Evolutionary conservation across 192 early-diverging fungal genomes (phyloP).

Genomic region (Funneliformis mosseae): DNA sequence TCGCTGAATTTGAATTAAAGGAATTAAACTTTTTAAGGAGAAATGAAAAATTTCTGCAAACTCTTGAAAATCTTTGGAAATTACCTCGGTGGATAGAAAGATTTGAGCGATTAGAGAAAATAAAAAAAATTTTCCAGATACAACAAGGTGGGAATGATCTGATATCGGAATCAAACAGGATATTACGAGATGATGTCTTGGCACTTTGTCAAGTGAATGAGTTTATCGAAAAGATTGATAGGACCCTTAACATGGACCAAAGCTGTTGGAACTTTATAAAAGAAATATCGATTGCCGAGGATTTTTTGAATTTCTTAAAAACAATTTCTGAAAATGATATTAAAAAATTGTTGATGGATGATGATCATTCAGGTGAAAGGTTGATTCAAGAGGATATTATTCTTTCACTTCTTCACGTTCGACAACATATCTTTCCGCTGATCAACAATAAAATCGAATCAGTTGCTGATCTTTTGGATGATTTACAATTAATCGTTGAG

Average conservation of each 20-base stretch:
- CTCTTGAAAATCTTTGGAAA: background rate
- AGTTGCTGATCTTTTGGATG: background rate
- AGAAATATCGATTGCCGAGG: background rate
- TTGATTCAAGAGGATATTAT: slow-evolving; percentile 31
- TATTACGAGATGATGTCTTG: background rate
- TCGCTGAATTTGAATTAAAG: slow-evolving; percentile 5
- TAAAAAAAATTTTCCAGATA: background rate
- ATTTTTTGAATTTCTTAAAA: background rate
- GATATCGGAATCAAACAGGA: background rate
- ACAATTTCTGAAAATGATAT: slow-evolving; percentile 18
- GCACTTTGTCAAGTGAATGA: background rate
- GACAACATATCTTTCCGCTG: slow-evolving; percentile 16
- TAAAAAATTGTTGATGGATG: slow-evolving; percentile 32
- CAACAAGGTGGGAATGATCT: background rate
- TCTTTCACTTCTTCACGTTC: slow-evolving; percentile 21
- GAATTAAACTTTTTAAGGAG: background rate
- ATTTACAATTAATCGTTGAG: background rate
- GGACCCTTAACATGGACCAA: background rate
- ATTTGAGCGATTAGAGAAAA: background rate
- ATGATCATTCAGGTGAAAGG: slow-evolving; percentile 31
- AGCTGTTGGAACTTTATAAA: slow-evolving; percentile 16
- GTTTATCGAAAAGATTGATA: background rate
- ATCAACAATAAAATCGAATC: background rate
- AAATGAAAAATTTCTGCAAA: background rate
- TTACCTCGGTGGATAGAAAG: background rate